phyloP scores from a whole-genome alignment of 352 stramenopile species.

The Pythium vanterpoolii region DNA sequence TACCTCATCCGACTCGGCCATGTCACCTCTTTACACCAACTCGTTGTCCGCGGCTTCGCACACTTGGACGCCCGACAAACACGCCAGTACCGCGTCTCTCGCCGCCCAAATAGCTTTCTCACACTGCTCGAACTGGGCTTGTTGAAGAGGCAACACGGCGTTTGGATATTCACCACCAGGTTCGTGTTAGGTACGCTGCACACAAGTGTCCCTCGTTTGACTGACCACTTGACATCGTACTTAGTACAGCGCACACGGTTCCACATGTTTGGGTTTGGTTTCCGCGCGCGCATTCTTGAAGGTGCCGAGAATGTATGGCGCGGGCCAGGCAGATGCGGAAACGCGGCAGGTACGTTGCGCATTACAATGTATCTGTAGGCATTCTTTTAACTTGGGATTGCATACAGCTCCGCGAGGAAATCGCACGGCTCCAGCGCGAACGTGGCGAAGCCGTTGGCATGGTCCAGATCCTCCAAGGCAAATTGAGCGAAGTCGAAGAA shows the following conservation, averaged over 20 bases:
- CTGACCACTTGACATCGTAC: constrained; percentile 3
- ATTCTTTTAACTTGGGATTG: background rate
- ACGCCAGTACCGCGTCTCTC: background rate
- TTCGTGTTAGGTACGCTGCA: constrained; percentile 11
- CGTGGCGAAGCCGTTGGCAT: constrained; percentile 52
- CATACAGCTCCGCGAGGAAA: constrained; percentile 28
- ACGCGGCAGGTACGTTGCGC: constrained; percentile 15
- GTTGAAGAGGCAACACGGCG: constrained; percentile 19
- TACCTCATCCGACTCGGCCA: constrained; percentile 61
- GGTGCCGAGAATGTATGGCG: constrained; percentile 17
- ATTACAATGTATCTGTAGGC: background rate
- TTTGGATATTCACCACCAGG: constrained; percentile 19
- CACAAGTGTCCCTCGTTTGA: constrained; percentile 1
- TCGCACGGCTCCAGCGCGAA: constrained; percentile 45
- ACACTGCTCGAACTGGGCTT: background rate
- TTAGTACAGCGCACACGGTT: background rate
- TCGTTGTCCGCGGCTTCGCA: background rate
- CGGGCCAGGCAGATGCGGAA: constrained; percentile 12
- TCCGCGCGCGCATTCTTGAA: background rate
- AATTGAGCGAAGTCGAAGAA: constrained; percentile 46
- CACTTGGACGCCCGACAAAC: background rate
- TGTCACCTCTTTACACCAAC: constrained; percentile 8
- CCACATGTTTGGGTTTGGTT: too few species aligned
- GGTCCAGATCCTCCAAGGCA: constrained; percentile 44
- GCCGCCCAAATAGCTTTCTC: background rate